Conservation (phyloP, 345 rosid species). For the Cochlearia excelsa region DNA sequence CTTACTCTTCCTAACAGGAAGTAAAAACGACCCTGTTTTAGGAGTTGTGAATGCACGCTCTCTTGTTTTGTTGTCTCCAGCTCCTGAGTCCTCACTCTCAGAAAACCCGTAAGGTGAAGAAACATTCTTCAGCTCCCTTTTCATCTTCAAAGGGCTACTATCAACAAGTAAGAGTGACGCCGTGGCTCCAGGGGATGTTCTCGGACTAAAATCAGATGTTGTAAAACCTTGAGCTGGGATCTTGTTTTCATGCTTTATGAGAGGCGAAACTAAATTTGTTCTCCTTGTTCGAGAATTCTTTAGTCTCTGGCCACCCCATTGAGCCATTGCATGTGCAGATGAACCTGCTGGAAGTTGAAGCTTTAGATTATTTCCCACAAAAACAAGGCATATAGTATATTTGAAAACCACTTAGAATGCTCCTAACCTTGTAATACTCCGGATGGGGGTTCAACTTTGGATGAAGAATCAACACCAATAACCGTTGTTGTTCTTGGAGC, state of each 20-base stretch:
- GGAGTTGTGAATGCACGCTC: constrained; percentile 54
- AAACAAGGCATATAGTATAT: constrained; percentile 40
- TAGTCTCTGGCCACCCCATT: constrained; percentile 93
- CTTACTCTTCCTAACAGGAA: constrained; percentile 59
- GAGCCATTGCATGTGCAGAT: constrained; percentile 73
- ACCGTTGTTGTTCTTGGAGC: constrained; percentile 62
- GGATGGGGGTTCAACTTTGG: constrained; percentile 49
- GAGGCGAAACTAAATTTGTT: constrained; percentile 67
- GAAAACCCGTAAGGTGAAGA: constrained; percentile 66
- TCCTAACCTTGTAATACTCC: constrained; percentile 63
- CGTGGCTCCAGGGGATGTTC: constrained; percentile 51
- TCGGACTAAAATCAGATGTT: constrained; percentile 55
- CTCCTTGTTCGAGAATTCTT: constrained; percentile 87
- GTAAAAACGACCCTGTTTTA: constrained; percentile 46
- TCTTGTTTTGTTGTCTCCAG: constrained; percentile 62
- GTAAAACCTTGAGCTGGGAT: constrained; percentile 53
- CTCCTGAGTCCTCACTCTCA: constrained; percentile 89
- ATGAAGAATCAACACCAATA: constrained; percentile 66
- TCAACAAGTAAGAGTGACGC: constrained; percentile 47
- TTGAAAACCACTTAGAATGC: constrained; percentile 44
- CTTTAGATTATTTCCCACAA: constrained; percentile 43
- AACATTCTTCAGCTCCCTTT: constrained; percentile 57
- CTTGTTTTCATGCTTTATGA: constrained; percentile 56
- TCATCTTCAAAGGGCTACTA: constrained; percentile 47
- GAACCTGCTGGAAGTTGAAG: constrained; percentile 48